A percentile compares a stretch with the other conserved stretches of the same genome.
Conservation (phyloP, 805 yeast species). For the Candida sanyiensis region DNA sequence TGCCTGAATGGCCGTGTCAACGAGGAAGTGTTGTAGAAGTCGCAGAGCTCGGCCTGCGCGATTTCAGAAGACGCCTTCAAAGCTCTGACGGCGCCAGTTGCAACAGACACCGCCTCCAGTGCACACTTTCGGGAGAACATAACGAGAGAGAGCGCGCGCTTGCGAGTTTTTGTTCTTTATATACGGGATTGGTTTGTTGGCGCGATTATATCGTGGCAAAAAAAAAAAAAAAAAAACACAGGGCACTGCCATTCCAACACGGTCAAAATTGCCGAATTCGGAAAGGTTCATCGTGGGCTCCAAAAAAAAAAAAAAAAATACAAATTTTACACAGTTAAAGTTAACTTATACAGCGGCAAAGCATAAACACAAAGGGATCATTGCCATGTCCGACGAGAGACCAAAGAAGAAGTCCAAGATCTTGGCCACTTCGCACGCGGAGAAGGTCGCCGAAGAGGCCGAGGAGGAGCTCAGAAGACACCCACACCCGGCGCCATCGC, state of each 20-base stretch:
- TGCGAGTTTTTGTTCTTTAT: conserved; percentile 7
- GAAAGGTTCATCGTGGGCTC: too few species aligned
- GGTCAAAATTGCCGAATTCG: too few species aligned
- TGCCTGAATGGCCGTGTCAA: conserved; percentile 21
- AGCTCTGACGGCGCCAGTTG: conserved; percentile 15
- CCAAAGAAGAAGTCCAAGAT: conserved; percentile 44
- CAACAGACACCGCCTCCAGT: conserved; percentile 17
- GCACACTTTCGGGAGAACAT: conserved; percentile 20
- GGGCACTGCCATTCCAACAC: too few species aligned
- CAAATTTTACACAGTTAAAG: neutral
- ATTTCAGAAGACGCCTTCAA: conserved; percentile 12
- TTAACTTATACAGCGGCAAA: neutral
- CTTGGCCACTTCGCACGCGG: conserved; percentile 50
- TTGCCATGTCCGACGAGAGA: conserved; percentile 29
- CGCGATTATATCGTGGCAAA: too few species aligned
- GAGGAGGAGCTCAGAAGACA: conserved; percentile 47
- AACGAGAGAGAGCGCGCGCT: conserved; percentile 21
- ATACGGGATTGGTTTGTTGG: too few species aligned
- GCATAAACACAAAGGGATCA: conserved; percentile 1
- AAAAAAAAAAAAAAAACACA: too few species aligned
- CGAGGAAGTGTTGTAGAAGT: conserved; percentile 20
- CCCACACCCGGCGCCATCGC: conserved; percentile 37
- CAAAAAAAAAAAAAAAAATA: neutral
- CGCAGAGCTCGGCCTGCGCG: conserved; percentile 11
- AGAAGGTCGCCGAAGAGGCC: conserved; percentile 61